Evolutionary conservation across 2,329 filamentous ascomycete species (phyloP).

Genomic region (Pseudocercospora fijiensis): DNA sequence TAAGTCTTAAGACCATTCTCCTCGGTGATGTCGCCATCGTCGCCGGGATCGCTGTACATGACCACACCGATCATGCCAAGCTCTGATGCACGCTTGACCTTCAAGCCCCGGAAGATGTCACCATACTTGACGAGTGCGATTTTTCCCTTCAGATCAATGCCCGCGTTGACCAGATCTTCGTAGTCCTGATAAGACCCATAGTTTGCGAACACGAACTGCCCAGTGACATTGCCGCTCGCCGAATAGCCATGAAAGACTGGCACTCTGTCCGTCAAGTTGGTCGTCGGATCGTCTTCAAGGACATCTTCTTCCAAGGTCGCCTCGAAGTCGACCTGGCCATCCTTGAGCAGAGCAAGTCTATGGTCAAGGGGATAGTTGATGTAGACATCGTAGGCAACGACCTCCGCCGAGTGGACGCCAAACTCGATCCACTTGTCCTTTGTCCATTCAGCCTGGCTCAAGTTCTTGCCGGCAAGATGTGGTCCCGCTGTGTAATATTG

Average conservation of each 20-base stretch:
- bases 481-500: slow-evolving; percentile 53
- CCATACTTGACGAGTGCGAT: slow-evolving; percentile 87
- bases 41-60: slow-evolving; percentile 84
- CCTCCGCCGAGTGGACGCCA: slow-evolving; percentile 46
- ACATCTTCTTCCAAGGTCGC: slow-evolving; percentile 82
- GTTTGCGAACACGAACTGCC: slow-evolving; percentile 82
- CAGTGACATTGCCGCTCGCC: slow-evolving; percentile 87
- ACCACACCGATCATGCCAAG: slow-evolving; percentile 83
- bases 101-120: slow-evolving; percentile 81
- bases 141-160: slow-evolving; percentile 75
- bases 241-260: slow-evolving; percentile 96
- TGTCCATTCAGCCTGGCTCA: slow-evolving; percentile 54
- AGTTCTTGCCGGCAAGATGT: slow-evolving; percentile 53
- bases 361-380: slow-evolving; percentile 53
- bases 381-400: slow-evolving; percentile 53
- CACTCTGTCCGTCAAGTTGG: slow-evolving; percentile 67
- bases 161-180: slow-evolving; percentile 73
- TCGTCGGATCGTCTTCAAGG: slow-evolving; percentile 78
- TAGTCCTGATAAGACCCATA: slow-evolving; percentile 86
- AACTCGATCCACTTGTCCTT: slow-evolving; percentile 51
- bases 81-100: slow-evolving; percentile 89
- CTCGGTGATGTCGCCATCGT: slow-evolving; percentile 79
- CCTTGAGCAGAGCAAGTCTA: slow-evolving; percentile 46
- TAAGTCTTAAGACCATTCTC: slow-evolving; percentile 77
- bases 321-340: slow-evolving; percentile 38